Base-by-base conservation (phyloP, 352 stramenopile genomes). In the Phytophthora pseudosyringae region DNA sequence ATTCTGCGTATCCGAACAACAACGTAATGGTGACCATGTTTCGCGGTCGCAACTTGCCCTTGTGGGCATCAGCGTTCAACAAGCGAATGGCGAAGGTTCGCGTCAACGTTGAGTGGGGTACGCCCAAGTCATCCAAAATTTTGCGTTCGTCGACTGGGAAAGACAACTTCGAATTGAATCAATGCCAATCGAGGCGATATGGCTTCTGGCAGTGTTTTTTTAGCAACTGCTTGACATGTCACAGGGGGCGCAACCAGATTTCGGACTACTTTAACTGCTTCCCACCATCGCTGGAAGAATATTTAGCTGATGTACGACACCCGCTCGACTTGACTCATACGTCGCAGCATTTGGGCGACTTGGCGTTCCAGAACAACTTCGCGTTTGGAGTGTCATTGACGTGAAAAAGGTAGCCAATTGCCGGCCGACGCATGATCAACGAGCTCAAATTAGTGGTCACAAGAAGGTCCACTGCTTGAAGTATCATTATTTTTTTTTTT, bases 1-100 rank as follows among this genome's bases (percentile, higher is more conserved):
- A 35, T 9, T 9, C 31, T 9, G 39, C 39, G 8, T 28, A 45
- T 26, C 16, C n/a, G 10, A 45, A 45, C 39, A 12, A n/a, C 15
- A 45, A 45, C 39, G 39, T 45, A 8, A 45, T 45, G 39, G 39
- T 45, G 39, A 45, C n/a, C 1, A 28, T 45, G 39, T 45, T 45
- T 45, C 15, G 16, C 8, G 39, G 39, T 4, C 39, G 8, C n/a
- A 29, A 45, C 16, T 8, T 26, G 18, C 39, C 39, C 3, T 2
- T 12, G 39, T 45, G 39, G 39, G 39, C 39, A 28, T 11, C 15
- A 11, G 39, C 16, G 7, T 45, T 45, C 8, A 45, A 45, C 39
- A 45, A 28, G 16, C 6, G n/a, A 7, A 45, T 26, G 39, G 36
- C 36, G 9, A 28, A 26, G 4, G 16, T 45, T 18, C 39, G 39